Percentiles rank a stretch among this genome's conserved stretches.
Conservation (phyloP, 75 land plant species). For the Isoetes taiwanensis region DNA sequence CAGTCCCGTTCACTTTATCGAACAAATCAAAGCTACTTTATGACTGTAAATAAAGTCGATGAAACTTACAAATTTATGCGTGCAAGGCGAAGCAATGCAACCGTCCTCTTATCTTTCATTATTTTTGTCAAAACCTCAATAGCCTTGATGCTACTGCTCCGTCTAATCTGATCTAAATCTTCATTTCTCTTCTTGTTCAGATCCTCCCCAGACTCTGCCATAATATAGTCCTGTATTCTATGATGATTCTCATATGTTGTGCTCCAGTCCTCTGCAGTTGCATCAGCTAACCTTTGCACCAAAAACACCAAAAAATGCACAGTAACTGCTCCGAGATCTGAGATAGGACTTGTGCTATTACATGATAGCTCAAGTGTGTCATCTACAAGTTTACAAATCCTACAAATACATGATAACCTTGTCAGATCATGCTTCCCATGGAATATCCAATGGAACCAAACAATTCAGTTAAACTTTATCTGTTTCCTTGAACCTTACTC, state of each 20-base stretch:
- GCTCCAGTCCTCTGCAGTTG: conserved; percentile 70
- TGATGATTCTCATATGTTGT: conserved; percentile 26
- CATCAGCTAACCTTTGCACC: conserved; percentile 61
- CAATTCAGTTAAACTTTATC: neutral
- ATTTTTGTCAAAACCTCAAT: conserved; percentile 52
- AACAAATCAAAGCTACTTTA: too few relatives aligned
- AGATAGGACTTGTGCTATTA: conserved; percentile 28
- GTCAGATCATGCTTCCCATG: neutral
- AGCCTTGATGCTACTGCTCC: conserved; percentile 42
- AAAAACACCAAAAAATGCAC: conserved; percentile 52
- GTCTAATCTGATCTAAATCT: conserved; percentile 29
- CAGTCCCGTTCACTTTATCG: neutral
- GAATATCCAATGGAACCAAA: neutral
- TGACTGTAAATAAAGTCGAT: neutral
- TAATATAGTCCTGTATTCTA: conserved; percentile 40
- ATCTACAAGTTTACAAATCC: conserved; percentile 51
- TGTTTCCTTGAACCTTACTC: neutral
- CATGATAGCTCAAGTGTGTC: conserved; percentile 55
- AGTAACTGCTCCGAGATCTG: conserved; percentile 55
- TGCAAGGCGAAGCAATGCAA: conserved; percentile 59
- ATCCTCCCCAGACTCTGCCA: conserved; percentile 28
- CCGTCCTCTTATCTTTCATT: conserved; percentile 43
- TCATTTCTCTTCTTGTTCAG: conserved; percentile 28
- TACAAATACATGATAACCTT: conserved; percentile 14
- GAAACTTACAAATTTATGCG: conserved; percentile 50